These are phyloP conservation scores for Xylaria digitata DNA, from an alignment of 2,329 filamentous ascomycete genomes.

Conservation along the genomic window DNA sequence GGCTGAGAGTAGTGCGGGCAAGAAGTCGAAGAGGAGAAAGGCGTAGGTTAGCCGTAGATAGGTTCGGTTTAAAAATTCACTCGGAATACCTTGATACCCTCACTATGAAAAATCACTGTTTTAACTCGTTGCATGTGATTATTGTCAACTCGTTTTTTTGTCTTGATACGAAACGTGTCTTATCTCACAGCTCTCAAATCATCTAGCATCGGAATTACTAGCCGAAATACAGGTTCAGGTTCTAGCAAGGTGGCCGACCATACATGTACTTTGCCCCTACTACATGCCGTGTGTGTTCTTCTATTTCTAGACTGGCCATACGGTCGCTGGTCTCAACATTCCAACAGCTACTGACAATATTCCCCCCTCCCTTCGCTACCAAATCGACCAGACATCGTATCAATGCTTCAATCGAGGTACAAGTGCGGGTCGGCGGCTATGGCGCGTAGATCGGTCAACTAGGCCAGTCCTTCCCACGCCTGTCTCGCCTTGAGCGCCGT, in stretches of 20 bases:
- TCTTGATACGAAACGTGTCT: slow-evolving; percentile 7
- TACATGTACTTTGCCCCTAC: not conserved
- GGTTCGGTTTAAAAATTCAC: slow-evolving; percentile 12
- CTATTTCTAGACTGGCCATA: not conserved
- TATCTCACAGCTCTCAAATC: not conserved
- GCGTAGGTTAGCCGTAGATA: slow-evolving; percentile 39
- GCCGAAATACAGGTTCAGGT: not conserved
- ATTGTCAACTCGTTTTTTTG: not conserved
- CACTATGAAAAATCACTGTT: slow-evolving; percentile 4
- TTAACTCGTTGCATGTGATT: slow-evolving; percentile 6
- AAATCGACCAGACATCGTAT: not conserved
- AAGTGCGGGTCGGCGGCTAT: not conserved
- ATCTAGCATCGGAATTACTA: not conserved
- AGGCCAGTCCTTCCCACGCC: slow-evolving; percentile 56
- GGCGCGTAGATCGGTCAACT: not conserved
- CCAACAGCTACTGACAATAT: not conserved
- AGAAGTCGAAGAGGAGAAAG: slow-evolving; percentile 52
- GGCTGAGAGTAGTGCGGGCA: slow-evolving; percentile 39
- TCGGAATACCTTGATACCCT: slow-evolving; percentile 34
- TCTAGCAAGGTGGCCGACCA: not conserved
- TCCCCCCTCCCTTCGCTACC: no score
- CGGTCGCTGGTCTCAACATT: not conserved
- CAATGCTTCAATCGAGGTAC: not conserved
- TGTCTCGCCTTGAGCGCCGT: slow-evolving; percentile 61
- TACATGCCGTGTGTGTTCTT: not conserved